Conservation (phyloP, 164 flowering plant genomes). For the Paratinospora sagittata region DNA sequence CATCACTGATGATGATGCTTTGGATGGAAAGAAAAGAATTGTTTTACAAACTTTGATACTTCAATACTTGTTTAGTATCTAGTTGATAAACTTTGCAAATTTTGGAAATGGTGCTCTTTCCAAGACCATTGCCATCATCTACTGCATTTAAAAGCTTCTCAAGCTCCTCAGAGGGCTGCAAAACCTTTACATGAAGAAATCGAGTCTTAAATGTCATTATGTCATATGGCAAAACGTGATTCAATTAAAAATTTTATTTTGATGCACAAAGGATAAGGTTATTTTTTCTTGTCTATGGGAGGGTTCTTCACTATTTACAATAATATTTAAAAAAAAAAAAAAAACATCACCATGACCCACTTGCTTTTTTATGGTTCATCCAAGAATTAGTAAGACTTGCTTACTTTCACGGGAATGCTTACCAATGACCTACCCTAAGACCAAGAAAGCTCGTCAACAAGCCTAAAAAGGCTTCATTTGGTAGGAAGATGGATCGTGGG, state of each 20-base stretch:
- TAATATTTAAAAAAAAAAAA: no score
- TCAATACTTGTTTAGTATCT: conserved; percentile 47
- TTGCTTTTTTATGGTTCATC: no score
- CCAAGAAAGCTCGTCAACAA: background rate
- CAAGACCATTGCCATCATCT: conserved; percentile 36
- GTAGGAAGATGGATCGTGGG: no score
- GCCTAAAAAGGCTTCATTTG: no score
- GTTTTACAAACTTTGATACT: conserved; percentile 38
- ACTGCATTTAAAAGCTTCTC: conserved; percentile 31
- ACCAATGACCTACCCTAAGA: background rate
- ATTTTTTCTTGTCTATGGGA: no score
- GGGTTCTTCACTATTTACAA: no score
- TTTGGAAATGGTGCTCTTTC: conserved; percentile 31
- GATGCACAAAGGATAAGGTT: background rate
- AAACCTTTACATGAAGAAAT: conserved; percentile 31
- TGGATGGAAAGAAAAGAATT: background rate
- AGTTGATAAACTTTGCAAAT: conserved; percentile 61
- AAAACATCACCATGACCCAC: no score
- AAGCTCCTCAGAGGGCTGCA: conserved; percentile 63
- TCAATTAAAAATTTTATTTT: background rate
- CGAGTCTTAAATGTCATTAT: background rate
- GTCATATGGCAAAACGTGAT: no score
- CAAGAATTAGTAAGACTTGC: background rate
- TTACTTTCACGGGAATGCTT: background rate
- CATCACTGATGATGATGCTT: background rate